phyloP scores from a whole-genome alignment of 2,329 filamentous ascomycete species.

The Fusarium sp. region DNA sequence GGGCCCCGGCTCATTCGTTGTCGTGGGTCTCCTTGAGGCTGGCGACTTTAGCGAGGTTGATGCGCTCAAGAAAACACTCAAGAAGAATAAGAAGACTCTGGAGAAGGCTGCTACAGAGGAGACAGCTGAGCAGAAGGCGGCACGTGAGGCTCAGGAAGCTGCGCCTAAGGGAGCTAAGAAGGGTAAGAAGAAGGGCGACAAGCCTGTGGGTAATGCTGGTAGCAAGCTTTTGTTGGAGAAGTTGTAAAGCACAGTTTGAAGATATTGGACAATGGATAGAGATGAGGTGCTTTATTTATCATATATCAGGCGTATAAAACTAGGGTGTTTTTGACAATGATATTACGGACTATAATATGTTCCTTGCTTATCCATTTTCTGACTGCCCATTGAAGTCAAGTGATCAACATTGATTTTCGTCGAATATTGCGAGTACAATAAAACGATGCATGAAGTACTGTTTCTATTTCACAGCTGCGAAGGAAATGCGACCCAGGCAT shows the following conservation, averaged over 20 bases:
- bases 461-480: neutral
- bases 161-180: slow-evolving; percentile 58
- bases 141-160: slow-evolving; percentile 61
- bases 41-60: slow-evolving; percentile 74
- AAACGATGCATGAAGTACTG: neutral
- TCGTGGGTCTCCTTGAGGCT: slow-evolving; percentile 83
- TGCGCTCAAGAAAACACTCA: slow-evolving; percentile 76
- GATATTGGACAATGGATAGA: slow-evolving; percentile 6
- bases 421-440: neutral
- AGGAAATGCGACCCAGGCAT: neutral
- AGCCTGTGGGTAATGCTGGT: slow-evolving; percentile 70
- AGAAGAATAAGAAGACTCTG: slow-evolving; percentile 78
- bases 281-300: slow-evolving; percentile 26
- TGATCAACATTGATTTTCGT: neutral
- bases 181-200: slow-evolving; percentile 57
- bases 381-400: neutral
- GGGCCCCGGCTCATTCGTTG: slow-evolving; percentile 85
- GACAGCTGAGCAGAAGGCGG: slow-evolving; percentile 64
- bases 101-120: slow-evolving; percentile 73
- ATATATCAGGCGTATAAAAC: slow-evolving; percentile 43
- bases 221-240: slow-evolving; percentile 71
- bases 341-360: slow-evolving; percentile 38
- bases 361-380: slow-evolving; percentile 4
- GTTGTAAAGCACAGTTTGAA: slow-evolving; percentile 51
- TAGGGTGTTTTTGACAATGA: slow-evolving; percentile 40